phyloP scores from a whole-genome alignment of 768 basidiomycete species.

The Crepidotus variabilis region DNA sequence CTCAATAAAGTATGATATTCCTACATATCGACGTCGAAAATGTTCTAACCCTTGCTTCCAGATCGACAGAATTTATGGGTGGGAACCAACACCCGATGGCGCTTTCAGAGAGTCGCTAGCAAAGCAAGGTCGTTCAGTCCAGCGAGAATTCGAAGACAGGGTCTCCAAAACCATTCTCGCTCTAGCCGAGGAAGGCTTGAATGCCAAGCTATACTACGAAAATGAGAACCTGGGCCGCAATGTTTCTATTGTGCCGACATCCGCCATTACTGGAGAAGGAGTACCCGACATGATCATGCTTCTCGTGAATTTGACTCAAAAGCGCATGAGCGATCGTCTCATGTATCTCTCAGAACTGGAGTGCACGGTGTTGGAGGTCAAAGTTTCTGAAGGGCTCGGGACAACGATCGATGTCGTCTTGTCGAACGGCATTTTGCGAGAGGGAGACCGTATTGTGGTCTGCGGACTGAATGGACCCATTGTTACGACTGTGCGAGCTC shows the following conservation, averaged over 20 bases:
- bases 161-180: constrained; percentile 81
- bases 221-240: constrained; percentile 94
- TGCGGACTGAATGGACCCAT: constrained; percentile 98
- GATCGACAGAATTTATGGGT: constrained; percentile 98
- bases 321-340: constrained; percentile 93
- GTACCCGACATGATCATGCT: constrained; percentile 99
- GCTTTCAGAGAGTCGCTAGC: constrained; percentile 90
- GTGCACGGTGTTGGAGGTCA: constrained; percentile 98
- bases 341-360: constrained; percentile 98
- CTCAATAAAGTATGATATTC: constrained; percentile 75
- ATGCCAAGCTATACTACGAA: constrained; percentile 93
- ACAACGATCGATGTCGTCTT: constrained; percentile 97
- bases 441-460: constrained; percentile 92
- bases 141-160: constrained; percentile 91
- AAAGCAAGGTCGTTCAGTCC: constrained; percentile 72
- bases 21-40: not conserved
- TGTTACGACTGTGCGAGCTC: constrained; percentile 88
- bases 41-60: constrained; percentile 23
- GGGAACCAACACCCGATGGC: constrained; percentile 88
- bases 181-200: constrained; percentile 97
- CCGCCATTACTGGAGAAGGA: constrained; percentile 97
- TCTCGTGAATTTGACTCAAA: constrained; percentile 93
- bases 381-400: constrained; percentile 96
- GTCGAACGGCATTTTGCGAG: constrained; percentile 88
- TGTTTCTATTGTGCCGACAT: constrained; percentile 96